Evolutionary conservation across 441 rosid genomes (phyloP).

Genomic region (Eutrema salsugineum): DNA sequence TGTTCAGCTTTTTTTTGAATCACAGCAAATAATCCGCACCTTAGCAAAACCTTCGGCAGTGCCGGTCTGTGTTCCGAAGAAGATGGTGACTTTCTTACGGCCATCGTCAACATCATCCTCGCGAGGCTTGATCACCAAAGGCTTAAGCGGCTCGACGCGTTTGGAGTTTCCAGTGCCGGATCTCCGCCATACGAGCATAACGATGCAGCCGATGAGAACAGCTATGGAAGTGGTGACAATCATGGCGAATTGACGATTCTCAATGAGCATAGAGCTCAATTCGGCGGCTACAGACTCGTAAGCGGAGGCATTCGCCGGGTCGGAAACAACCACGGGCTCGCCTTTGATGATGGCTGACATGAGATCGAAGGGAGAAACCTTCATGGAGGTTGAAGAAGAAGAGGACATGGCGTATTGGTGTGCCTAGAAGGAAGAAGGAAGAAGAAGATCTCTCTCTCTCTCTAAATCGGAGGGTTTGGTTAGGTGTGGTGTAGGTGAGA

Average conservation of each 20-base stretch:
- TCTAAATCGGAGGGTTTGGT: conserved; percentile 11
- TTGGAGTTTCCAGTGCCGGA: conserved; percentile 44
- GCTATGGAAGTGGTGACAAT: conserved; percentile 79
- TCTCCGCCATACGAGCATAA: conserved; percentile 71
- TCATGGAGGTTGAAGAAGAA: conserved; percentile 37
- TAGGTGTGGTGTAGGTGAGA: conserved; percentile 41
- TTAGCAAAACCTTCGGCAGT: conserved; percentile 99
- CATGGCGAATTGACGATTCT: conserved; percentile 71
- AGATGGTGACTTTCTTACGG: conserved; percentile 65
- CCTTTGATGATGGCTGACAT: conserved; percentile 80
- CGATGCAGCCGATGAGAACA: conserved; percentile 77
- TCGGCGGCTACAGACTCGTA: conserved; percentile 43
- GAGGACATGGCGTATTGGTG: conserved; percentile 29
- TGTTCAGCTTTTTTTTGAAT: not conserved
- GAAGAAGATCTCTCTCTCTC: conserved; percentile 28
- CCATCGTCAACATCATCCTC: conserved; percentile 74
- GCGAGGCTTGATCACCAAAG: conserved; percentile 46
- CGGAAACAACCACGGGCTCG: conserved; percentile 36
- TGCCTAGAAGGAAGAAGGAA: conserved; percentile 11
- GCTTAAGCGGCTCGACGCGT: conserved; percentile 49
- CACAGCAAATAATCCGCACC: conserved; percentile 33
- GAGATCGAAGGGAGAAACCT: conserved; percentile 71
- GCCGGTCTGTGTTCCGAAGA: conserved; percentile 96
- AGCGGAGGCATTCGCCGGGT: conserved; percentile 55
- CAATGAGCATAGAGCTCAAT: conserved; percentile 55